Percentiles rank a stretch among this genome's conserved stretches.
These are phyloP conservation scores for Pneumocystis wakefieldiae DNA, from an alignment of 1,139 yeast species.

Conservation along the genomic window DNA sequence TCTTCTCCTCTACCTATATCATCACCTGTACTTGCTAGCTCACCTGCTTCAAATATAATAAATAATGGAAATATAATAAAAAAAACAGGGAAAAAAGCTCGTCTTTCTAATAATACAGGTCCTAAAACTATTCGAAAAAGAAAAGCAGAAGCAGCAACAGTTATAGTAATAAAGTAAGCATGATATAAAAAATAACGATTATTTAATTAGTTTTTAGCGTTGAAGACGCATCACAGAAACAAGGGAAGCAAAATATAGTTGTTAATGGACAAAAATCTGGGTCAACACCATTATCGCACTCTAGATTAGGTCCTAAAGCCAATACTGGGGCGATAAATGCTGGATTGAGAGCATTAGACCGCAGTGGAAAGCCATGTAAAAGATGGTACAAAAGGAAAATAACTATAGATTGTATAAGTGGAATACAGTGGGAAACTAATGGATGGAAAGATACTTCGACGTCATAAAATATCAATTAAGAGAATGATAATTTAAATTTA, in stretches of 20 bases:
- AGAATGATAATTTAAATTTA: neutral
- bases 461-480: neutral
- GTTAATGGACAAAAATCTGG: neutral
- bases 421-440: slow-evolving; percentile 6
- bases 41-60: neutral
- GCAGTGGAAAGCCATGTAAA: slow-evolving; percentile 33
- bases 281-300: neutral
- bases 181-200: neutral
- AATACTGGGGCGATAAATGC: slow-evolving; percentile 15
- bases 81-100: neutral
- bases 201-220: neutral
- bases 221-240: neutral
- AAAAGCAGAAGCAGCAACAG: neutral
- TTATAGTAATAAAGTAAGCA: neutral
- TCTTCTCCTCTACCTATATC: neutral
- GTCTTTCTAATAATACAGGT: neutral
- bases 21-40: neutral
- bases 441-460: neutral
- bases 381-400: slow-evolving; percentile 35
- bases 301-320: slow-evolving; percentile 16
- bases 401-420: slow-evolving; percentile 31
- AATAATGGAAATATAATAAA: neutral
- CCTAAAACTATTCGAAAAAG: neutral
- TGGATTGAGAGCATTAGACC: slow-evolving; percentile 26
- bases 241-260: neutral